Evolutionary conservation across 495 filamentous ascomycete species (phyloP).

Genomic region (Cudoniella acicularis): DNA sequence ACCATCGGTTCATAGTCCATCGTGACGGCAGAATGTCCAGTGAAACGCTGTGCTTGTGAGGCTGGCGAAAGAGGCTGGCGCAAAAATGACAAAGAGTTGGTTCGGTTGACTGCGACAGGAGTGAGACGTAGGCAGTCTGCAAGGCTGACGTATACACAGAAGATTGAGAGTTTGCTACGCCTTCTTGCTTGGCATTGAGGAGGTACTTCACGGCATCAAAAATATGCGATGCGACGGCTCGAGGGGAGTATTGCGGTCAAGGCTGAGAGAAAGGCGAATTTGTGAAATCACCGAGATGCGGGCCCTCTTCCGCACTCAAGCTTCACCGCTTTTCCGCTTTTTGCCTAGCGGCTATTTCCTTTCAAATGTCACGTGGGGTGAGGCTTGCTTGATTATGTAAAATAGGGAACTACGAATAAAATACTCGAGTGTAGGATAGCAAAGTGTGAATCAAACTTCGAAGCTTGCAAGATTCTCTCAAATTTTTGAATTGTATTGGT

Average conservation of each 20-base stretch:
- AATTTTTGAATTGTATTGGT: too few relatives aligned
- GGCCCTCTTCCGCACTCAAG: neutral
- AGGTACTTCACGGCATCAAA: neutral
- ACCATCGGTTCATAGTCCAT: constrained; percentile 66
- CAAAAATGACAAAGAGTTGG: neutral
- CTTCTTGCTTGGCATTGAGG: neutral
- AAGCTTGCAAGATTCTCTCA: too few relatives aligned
- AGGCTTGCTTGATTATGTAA: too few relatives aligned
- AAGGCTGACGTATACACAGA: constrained; percentile 15
- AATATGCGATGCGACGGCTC: neutral
- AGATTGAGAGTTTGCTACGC: neutral
- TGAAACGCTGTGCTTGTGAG: neutral
- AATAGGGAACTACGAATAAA: too few relatives aligned
- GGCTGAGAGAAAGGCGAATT: neutral
- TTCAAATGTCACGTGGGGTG: too few relatives aligned
- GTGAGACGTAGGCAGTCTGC: constrained; percentile 9
- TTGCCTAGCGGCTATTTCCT: too few relatives aligned
- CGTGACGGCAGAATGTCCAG: constrained; percentile 8
- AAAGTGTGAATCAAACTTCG: too few relatives aligned
- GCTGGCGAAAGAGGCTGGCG: neutral
- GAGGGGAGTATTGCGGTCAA: neutral
- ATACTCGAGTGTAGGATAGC: too few relatives aligned
- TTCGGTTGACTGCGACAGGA: neutral
- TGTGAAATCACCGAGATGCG: too few relatives aligned
- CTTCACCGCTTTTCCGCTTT: too few relatives aligned